Conservation (phyloP, 768 basidiomycete genomes). For the Phylloporus sp. region DNA sequence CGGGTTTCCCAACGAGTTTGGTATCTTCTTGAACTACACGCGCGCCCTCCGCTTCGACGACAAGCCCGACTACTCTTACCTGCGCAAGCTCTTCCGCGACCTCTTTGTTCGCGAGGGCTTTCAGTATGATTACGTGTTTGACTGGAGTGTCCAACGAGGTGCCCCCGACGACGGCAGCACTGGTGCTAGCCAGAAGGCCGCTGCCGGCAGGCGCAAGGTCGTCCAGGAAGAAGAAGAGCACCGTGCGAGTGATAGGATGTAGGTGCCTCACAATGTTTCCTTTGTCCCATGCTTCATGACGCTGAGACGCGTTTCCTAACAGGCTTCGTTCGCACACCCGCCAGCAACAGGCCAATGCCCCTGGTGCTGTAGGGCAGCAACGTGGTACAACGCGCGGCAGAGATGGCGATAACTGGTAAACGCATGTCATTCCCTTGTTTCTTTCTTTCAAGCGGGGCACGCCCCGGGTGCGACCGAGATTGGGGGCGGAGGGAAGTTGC, state of each 20-base stretch:
- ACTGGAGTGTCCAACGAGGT: slow-evolving; percentile 89
- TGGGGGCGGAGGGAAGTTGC: slow-evolving; percentile 34
- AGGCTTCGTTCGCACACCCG: slow-evolving; percentile 87
- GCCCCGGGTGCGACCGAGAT: slow-evolving; percentile 43
- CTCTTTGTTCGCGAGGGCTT: slow-evolving; percentile 95
- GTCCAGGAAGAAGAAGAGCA: slow-evolving; percentile 84
- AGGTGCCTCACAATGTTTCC: slow-evolving; percentile 34
- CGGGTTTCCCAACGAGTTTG: slow-evolving; percentile 99
- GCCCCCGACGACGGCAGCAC: slow-evolving; percentile 61
- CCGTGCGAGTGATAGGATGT: slow-evolving; percentile 79
- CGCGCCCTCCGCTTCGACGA: slow-evolving; percentile 99
- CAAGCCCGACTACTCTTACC: slow-evolving; percentile 99
- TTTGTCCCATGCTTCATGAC: slow-evolving; percentile 8
- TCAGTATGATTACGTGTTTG: slow-evolving; percentile 99
- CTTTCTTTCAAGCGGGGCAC: slow-evolving; percentile 34
- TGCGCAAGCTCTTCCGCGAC: slow-evolving; percentile 98
- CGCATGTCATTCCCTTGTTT: slow-evolving; percentile 24
- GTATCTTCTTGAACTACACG: slow-evolving; percentile 98
- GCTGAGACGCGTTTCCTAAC: slow-evolving; percentile 15
- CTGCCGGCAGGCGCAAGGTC: slow-evolving; percentile 67
- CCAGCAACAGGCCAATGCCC: slow-evolving; percentile 62
- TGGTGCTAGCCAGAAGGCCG: slow-evolving; percentile 57
- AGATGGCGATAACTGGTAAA: slow-evolving; percentile 47
- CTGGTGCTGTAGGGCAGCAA: slow-evolving; percentile 43
- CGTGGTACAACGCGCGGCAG: slow-evolving; percentile 38